A percentile compares a stretch with the other conserved stretches of the same genome.
These are phyloP conservation scores for Penicillium argentinense DNA, from an alignment of 495 filamentous ascomycete genomes.

Conservation along the genomic window DNA sequence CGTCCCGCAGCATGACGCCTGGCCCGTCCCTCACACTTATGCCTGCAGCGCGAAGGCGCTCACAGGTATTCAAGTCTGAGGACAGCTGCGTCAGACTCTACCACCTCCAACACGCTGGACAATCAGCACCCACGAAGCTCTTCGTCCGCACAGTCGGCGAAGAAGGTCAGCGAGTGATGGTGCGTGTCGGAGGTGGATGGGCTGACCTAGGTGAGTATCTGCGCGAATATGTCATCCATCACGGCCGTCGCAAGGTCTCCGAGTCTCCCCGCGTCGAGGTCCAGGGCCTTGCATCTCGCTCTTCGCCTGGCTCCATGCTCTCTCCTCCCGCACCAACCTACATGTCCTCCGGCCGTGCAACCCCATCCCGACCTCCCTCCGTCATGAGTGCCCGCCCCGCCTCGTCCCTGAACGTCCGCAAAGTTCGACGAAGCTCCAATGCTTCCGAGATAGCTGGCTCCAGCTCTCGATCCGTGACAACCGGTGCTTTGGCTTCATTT, in stretches of 20 bases:
- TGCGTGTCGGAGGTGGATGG: slow-evolving; percentile 95
- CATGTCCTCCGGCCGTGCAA: slow-evolving; percentile 27
- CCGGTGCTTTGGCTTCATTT: slow-evolving; percentile 28
- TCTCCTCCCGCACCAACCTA: slow-evolving; percentile 16
- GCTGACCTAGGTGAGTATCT: slow-evolving; percentile 92
- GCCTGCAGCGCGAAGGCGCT: slow-evolving; percentile 51
- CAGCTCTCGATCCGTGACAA: slow-evolving; percentile 30
- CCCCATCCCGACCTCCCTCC: slow-evolving; percentile 36
- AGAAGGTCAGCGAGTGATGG: slow-evolving; percentile 91
- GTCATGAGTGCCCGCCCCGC: slow-evolving; percentile 38
- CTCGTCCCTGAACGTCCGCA: slow-evolving; percentile 43
- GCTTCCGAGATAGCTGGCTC: slow-evolving; percentile 35
- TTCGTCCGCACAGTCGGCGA: slow-evolving; percentile 91
- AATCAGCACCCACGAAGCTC: slow-evolving; percentile 84
- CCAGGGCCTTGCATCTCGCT: slow-evolving; percentile 36
- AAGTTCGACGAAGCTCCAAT: slow-evolving; percentile 39
- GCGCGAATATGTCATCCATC: slow-evolving; percentile 88
- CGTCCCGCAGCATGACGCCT: slow-evolving; percentile 48
- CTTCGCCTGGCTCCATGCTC: slow-evolving; percentile 29
- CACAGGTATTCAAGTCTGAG: slow-evolving; percentile 35
- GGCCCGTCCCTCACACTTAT: slow-evolving; percentile 71
- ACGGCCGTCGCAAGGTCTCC: slow-evolving; percentile 56
- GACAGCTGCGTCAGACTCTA: slow-evolving; percentile 81
- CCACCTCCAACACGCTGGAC: slow-evolving; percentile 81
- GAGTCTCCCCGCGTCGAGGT: slow-evolving; percentile 46